Conservation (phyloP, 164 flowering plant genomes). For the Macadamia tetraphylla region DNA sequence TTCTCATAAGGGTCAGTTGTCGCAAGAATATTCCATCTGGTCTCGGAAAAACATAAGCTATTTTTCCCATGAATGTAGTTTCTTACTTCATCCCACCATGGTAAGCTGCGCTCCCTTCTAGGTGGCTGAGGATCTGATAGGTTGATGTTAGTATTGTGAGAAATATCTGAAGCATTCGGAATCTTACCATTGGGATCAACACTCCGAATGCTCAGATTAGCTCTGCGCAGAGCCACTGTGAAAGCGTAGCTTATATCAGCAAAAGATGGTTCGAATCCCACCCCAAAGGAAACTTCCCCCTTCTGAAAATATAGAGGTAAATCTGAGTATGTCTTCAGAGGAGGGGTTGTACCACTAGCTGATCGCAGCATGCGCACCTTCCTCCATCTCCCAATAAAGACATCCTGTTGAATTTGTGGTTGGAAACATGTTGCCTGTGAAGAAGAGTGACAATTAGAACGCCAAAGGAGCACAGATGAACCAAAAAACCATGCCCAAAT, state of each 20-base stretch:
- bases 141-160: conserved; percentile 2
- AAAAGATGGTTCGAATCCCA: conserved; percentile 89
- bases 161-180: conserved; percentile 20
- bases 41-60: conserved; percentile 53
- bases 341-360: conserved; percentile 95
- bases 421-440: conserved; percentile 93
- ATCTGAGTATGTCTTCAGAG: conserved; percentile 79
- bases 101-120: conserved; percentile 88
- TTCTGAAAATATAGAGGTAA: conserved; percentile 75
- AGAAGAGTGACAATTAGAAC: conserved; percentile 9
- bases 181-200: conserved; percentile 10
- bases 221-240: conserved; percentile 96
- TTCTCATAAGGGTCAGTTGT: conserved; percentile 94
- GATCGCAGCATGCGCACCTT: conserved; percentile 88
- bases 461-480: neutral
- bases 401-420: conserved; percentile 86
- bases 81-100: conserved; percentile 99
- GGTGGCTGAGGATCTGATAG: conserved; percentile 41
- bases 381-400: conserved; percentile 91
- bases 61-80: conserved; percentile 84
- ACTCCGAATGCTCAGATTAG: conserved; percentile 66
- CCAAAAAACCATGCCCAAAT: neutral
- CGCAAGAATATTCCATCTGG: conserved; percentile 65
- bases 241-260: conserved; percentile 96
- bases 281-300: conserved; percentile 80